phyloP scores from a whole-genome alignment of 2,329 filamentous ascomycete species.

The Camptophora hylomeconis region DNA sequence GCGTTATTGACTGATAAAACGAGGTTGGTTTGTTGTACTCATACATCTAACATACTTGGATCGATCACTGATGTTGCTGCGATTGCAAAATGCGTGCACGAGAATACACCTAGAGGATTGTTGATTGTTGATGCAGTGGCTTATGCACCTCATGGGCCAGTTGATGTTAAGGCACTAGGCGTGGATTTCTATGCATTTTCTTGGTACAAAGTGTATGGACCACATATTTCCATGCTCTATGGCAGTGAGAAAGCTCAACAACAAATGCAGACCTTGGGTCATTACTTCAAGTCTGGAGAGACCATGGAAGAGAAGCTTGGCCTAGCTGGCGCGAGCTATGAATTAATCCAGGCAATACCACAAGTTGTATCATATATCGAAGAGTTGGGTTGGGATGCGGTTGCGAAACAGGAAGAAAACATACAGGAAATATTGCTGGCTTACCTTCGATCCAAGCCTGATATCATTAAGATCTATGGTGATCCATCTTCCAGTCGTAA shows the following conservation, averaged over 20 bases:
- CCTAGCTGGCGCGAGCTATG: slow-evolving; percentile 57
- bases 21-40: slow-evolving; percentile 56
- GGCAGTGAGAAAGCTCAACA: slow-evolving; percentile 44
- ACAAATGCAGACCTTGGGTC: slow-evolving; percentile 44
- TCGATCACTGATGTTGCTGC: slow-evolving; percentile 42
- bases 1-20: slow-evolving; percentile 50
- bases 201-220: slow-evolving; percentile 76
- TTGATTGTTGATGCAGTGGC: slow-evolving; percentile 65
- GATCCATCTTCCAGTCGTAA: slow-evolving; percentile 34
- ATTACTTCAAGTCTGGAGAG: slow-evolving; percentile 51
- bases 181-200: slow-evolving; percentile 68
- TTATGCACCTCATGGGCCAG: slow-evolving; percentile 56
- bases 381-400: slow-evolving; percentile 34
- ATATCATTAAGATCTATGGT: slow-evolving; percentile 47
- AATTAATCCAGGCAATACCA: slow-evolving; percentile 52
- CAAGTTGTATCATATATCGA: slow-evolving; percentile 48
- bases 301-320: slow-evolving; percentile 55
- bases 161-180: slow-evolving; percentile 56
- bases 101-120: slow-evolving; percentile 39
- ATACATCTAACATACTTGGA: slow-evolving; percentile 61
- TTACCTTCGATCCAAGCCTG: slow-evolving; percentile 39
- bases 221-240: slow-evolving; percentile 61
- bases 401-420: slow-evolving; percentile 46
- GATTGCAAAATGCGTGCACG: slow-evolving; percentile 26
- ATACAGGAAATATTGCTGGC: slow-evolving; percentile 47